Conservation (phyloP, 75 land plant genomes). For the Cryptomeria japonica region DNA sequence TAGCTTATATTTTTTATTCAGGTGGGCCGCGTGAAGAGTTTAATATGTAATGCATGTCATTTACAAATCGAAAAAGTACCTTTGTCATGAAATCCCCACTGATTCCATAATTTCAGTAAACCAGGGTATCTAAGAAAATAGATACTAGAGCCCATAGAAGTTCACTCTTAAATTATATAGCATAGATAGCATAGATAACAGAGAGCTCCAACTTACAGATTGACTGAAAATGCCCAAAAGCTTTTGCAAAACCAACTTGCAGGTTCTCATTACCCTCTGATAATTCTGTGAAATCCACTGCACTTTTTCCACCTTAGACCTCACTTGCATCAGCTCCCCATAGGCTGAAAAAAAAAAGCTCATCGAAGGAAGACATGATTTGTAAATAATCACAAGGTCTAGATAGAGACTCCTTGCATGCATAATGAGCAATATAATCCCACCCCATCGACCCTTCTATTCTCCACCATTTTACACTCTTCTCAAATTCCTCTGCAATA, state of each 20-base stretch:
- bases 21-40: neutral
- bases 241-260: constrained; percentile 17
- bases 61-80: neutral
- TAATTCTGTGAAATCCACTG: constrained; percentile 52
- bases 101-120: neutral
- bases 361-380: constrained; percentile 22
- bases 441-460: constrained; percentile 39
- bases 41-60: neutral
- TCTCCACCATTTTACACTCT: constrained; percentile 32
- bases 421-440: constrained; percentile 58
- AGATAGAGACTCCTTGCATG: constrained; percentile 27
- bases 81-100: neutral
- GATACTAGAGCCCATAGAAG: neutral
- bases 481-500: constrained; percentile 18
- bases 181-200: neutral
- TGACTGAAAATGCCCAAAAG: constrained; percentile 38
- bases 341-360: constrained; percentile 28
- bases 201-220: constrained; percentile 33
- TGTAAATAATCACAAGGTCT: neutral
- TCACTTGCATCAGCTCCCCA: constrained; percentile 23
- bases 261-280: constrained; percentile 13
- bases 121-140: neutral
- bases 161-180: neutral
- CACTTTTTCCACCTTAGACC: constrained; percentile 35
- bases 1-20: neutral